Percentiles rank a stretch among this genome's conserved stretches.
Conservation (phyloP, 2,329 filamentous ascomycete species). For the Bipolaris gigantea region DNA sequence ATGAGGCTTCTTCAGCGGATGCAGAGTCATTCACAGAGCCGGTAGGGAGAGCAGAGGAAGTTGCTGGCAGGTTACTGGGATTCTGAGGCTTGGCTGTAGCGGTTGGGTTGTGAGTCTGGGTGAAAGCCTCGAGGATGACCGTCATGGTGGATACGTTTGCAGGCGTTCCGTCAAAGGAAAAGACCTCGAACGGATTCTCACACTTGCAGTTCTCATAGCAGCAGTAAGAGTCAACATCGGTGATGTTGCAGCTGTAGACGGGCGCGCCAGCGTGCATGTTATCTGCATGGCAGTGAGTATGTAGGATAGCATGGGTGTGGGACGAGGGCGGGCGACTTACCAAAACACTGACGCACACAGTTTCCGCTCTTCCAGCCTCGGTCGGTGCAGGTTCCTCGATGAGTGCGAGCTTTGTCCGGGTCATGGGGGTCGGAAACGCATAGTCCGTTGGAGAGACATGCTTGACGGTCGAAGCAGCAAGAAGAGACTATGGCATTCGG, state of each 20-base stretch:
- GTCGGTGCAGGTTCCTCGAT: slow-evolving; percentile 36
- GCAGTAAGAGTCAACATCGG: slow-evolving; percentile 29
- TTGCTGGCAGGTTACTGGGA: not conserved
- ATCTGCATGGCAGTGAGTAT: slow-evolving; percentile 14
- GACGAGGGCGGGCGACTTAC: slow-evolving; percentile 2
- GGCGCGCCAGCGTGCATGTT: slow-evolving; percentile 27
- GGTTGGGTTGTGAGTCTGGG: slow-evolving; percentile 18
- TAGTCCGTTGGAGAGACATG: slow-evolving; percentile 37
- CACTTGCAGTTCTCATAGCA: slow-evolving; percentile 34
- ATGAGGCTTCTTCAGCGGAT: not conserved
- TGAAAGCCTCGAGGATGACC: slow-evolving; percentile 31
- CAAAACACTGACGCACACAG: slow-evolving; percentile 30
- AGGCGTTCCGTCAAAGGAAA: slow-evolving; percentile 18
- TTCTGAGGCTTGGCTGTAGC: not conserved
- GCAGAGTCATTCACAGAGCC: slow-evolving; percentile 2
- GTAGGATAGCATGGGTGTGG: not conserved
- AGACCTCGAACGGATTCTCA: slow-evolving; percentile 23
- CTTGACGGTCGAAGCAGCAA: slow-evolving; percentile 34
- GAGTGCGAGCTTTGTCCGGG: slow-evolving; percentile 19
- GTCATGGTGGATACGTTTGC: slow-evolving; percentile 30
- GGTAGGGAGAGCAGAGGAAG: slow-evolving; percentile 1
- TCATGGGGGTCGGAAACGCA: slow-evolving; percentile 32
- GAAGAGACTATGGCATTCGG: slow-evolving; percentile 25
- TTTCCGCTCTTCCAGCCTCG: slow-evolving; percentile 28
- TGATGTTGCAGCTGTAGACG: slow-evolving; percentile 33